Conservation (phyloP, 441 rosid genomes). For the Codiaeum variegatum region DNA sequence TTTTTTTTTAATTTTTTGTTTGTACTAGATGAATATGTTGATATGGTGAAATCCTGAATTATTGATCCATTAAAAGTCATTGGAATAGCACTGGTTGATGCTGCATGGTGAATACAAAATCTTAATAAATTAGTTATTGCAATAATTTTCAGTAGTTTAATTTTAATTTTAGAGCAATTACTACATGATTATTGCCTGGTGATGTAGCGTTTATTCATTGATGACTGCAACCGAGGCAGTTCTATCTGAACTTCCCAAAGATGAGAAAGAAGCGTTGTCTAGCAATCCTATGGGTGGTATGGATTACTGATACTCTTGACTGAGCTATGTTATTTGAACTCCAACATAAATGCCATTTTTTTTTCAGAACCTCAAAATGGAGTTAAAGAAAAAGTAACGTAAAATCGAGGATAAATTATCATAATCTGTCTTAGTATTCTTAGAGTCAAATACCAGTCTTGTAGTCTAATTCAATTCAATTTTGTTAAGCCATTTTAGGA, state of each 20-base stretch:
- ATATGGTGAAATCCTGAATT: slow-evolving; percentile 65
- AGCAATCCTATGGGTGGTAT: slow-evolving; percentile 38
- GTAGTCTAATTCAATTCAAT: neutral
- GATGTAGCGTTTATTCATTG: slow-evolving; percentile 58
- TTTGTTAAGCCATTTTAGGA: neutral
- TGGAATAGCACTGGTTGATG: slow-evolving; percentile 63
- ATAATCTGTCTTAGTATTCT: neutral
- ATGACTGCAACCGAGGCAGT: slow-evolving; percentile 71
- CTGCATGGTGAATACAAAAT: slow-evolving; percentile 44
- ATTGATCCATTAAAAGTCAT: too few relatives aligned
- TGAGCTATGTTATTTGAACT: neutral
- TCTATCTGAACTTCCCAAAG: slow-evolving; percentile 62
- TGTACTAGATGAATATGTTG: slow-evolving; percentile 56
- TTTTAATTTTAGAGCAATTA: neutral
- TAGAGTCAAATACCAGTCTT: neutral
- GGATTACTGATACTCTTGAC: slow-evolving; percentile 9
- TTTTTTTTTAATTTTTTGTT: neutral
- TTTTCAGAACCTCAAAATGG: neutral
- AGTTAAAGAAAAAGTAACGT: neutral
- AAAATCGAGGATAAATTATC: neutral
- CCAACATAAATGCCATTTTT: neutral
- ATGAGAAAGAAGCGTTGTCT: slow-evolving; percentile 47
- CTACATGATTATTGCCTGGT: neutral
- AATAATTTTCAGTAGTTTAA: neutral
- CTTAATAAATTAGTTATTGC: neutral